Conservation (phyloP, 177 flowering plant genomes). For the Telopea speciosissima region DNA sequence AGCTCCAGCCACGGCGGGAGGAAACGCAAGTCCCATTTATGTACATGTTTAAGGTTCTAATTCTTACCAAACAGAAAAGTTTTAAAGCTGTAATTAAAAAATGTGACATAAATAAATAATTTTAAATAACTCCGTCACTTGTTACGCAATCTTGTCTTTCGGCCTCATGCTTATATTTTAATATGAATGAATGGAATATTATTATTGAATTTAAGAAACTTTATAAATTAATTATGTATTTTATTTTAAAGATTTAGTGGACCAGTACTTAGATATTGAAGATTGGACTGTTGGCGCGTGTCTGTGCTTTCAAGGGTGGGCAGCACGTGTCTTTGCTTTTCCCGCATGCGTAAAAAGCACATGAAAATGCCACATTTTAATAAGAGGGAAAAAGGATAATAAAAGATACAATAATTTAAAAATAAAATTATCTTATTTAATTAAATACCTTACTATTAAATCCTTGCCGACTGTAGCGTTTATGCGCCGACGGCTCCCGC, state of each 20-base stretch:
- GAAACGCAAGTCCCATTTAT: too few relatives aligned
- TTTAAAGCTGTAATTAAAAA: too few relatives aligned
- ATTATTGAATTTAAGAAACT: not conserved
- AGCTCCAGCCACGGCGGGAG: too few relatives aligned
- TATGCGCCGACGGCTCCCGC: conserved; percentile 19
- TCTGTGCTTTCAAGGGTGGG: conserved; percentile 19
- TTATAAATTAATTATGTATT: not conserved
- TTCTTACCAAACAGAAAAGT: too few relatives aligned
- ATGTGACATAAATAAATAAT: too few relatives aligned
- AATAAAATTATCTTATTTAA: too few relatives aligned
- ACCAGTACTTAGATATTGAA: not conserved
- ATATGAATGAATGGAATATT: not conserved
- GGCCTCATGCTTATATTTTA: not conserved
- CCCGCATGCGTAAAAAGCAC: conserved; percentile 49
- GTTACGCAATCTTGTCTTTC: not conserved
- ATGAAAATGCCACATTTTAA: conserved; percentile 15
- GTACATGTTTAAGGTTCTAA: too few relatives aligned
- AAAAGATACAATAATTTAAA: too few relatives aligned
- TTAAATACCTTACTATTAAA: not conserved
- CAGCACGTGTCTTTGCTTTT: conserved; percentile 46
- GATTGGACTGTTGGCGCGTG: not conserved
- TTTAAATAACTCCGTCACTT: not conserved
- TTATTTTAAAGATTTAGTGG: too few relatives aligned
- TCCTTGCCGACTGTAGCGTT: conserved; percentile 7
- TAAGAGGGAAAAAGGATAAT: too few relatives aligned